Evolutionary conservation across 495 filamentous ascomycete species (phyloP), one percentile per base, ranked within the genome.

Genomic region (Cryomyces antarcticus): DNA sequence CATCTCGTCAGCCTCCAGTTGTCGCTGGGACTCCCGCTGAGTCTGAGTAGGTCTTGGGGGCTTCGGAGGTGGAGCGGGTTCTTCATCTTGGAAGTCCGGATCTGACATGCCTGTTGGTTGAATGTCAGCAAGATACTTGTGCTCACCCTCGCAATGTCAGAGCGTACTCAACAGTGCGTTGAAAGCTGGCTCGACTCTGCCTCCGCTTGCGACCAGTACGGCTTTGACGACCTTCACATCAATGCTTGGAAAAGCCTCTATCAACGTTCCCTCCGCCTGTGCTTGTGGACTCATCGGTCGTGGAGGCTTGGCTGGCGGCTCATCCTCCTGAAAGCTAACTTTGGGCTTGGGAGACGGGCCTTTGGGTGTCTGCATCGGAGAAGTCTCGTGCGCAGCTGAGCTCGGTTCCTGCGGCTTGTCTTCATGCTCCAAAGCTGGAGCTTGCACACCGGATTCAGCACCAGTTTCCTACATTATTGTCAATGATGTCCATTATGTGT

Each of bases 141-240:
- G 5, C 31, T 9, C 13, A 17, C 5, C 5, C 11, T 5, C 12
- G 24, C 10, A 34, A 17, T 35, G 30, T 35, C 31, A 45, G 27
- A 12, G 33, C 72, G 44, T 62, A 84, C 84, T 78, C 27, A 97
- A 69, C 6, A 99, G 72, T 28, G 92, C 89, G 63, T 94, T 89
- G 65, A 96, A 96, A 34, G 89, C 89, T 9, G 85, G 82, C 56
- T 99, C 89, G 37, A 99, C 75, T 50, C 78, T 72, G 37, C 83
- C 89, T 48, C 78, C 71, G 57, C 88, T 94, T 6, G 89, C 89
- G 9, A 66, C 63, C 44, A 99, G 62, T 6, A 97, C 82, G 11
- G 89, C 89, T 60, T 79, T 92, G 53, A 96, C 72, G 13, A 99
- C 85, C 24, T 71, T 54, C 9, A 64, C 57, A 41, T 99, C 89